These are phyloP conservation scores for Tuber magnatum DNA, from an alignment of 495 filamentous ascomycete genomes.

Conservation along the genomic window DNA sequence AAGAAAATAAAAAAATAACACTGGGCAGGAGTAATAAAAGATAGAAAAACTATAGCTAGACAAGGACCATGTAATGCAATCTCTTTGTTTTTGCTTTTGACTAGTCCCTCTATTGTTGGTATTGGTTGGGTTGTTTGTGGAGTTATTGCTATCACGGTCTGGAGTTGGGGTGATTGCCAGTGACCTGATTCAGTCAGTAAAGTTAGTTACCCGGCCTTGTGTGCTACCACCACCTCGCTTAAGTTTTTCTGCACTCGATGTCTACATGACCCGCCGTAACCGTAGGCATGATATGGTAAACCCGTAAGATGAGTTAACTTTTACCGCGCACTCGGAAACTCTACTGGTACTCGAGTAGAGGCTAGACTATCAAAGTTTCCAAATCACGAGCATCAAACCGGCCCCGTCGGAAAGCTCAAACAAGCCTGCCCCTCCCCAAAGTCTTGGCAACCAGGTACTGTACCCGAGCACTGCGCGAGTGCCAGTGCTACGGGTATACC, in stretches of 20 bases:
- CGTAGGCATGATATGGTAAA: too few relatives aligned
- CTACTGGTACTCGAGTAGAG: too few relatives aligned
- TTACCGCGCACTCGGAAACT: too few relatives aligned
- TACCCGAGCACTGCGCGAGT: neutral
- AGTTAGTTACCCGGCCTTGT: too few relatives aligned
- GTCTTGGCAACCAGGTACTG: neutral
- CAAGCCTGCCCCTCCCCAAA: neutral
- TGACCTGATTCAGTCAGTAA: too few relatives aligned
- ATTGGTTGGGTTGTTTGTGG: neutral
- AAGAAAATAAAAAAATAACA: neutral
- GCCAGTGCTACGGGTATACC: too few relatives aligned
- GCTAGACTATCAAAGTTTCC: too few relatives aligned
- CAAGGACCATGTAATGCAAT: neutral
- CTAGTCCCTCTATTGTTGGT: neutral
- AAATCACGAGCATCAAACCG: neutral
- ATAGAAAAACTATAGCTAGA: neutral
- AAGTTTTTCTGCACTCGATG: too few relatives aligned
- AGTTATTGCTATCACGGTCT: too few relatives aligned
- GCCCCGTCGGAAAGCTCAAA: neutral
- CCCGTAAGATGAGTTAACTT: too few relatives aligned
- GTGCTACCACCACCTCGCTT: neutral
- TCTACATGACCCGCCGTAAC: too few relatives aligned
- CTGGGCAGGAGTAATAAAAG: neutral
- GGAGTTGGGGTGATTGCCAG: too few relatives aligned
- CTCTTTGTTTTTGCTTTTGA: neutral